These are phyloP conservation scores for Postia placenta DNA, from an alignment of 768 basidiomycete genomes.

Conservation along the genomic window DNA sequence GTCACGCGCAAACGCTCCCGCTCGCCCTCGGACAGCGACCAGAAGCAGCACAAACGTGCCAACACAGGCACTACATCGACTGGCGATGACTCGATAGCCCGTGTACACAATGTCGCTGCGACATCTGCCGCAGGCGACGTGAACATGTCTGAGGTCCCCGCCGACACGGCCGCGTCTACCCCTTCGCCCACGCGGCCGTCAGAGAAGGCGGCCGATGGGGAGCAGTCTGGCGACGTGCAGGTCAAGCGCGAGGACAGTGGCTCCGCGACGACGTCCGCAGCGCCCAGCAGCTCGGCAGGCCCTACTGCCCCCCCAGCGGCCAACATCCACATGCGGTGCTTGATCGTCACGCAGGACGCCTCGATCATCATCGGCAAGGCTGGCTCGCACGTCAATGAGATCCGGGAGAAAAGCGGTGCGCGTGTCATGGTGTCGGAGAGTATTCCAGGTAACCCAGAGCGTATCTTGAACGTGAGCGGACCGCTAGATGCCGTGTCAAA, in stretches of 20 bases:
- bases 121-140: slow-evolving; percentile 43
- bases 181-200: slow-evolving; percentile 46
- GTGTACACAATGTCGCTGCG: slow-evolving; percentile 37
- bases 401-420: slow-evolving; percentile 95
- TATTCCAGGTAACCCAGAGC: slow-evolving; percentile 98
- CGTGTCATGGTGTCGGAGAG: slow-evolving; percentile 97
- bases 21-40: slow-evolving; percentile 76
- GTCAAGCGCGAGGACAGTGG: slow-evolving; percentile 29
- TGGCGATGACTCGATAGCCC: slow-evolving; percentile 50
- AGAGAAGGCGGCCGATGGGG: slow-evolving; percentile 27
- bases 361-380: slow-evolving; percentile 98
- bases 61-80: slow-evolving; percentile 67
- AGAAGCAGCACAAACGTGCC: slow-evolving; percentile 77
- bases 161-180: slow-evolving; percentile 46
- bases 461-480: slow-evolving; percentile 94
- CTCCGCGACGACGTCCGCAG: slow-evolving; percentile 42
- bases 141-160: slow-evolving; percentile 51
- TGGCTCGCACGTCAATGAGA: slow-evolving; percentile 96
- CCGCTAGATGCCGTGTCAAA: slow-evolving; percentile 98
- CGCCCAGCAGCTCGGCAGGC: slow-evolving; percentile 45
- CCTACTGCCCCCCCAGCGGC: slow-evolving; percentile 56
- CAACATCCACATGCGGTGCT: slow-evolving; percentile 93
- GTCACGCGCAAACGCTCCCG: slow-evolving; percentile 81
- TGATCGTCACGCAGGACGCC: slow-evolving; percentile 99
- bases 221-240: slow-evolving; percentile 30